Conservation (phyloP, 2,329 filamentous ascomycete species). For the Pseudocercospora macadamiae region DNA sequence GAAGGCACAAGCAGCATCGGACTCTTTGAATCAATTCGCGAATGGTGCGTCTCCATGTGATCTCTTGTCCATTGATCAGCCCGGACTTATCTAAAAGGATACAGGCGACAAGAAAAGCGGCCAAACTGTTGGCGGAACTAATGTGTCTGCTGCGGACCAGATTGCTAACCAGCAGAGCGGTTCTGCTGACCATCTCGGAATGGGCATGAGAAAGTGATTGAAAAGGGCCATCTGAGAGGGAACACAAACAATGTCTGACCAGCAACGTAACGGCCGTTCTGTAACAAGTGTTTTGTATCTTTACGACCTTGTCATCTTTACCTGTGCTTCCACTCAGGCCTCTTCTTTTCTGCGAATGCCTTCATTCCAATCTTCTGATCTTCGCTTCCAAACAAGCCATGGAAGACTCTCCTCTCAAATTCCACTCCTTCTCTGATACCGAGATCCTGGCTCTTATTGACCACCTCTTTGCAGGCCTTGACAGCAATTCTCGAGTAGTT, state of each 20-base stretch:
- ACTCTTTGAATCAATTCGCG: slow-evolving; percentile 30
- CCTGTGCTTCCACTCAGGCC: slow-evolving; percentile 84
- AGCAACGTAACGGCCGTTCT: neutral
- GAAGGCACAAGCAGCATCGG: slow-evolving; percentile 33
- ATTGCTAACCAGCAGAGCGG: slow-evolving; percentile 35
- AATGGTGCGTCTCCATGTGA: slow-evolving; percentile 20
- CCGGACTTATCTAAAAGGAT: neutral
- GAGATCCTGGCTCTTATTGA: slow-evolving; percentile 97
- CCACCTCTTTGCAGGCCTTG: slow-evolving; percentile 92
- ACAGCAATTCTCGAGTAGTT: slow-evolving; percentile 84
- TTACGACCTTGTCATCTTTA: slow-evolving; percentile 9
- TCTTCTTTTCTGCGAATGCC: slow-evolving; percentile 93
- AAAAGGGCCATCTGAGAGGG: no score
- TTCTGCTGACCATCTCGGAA: slow-evolving; percentile 36
- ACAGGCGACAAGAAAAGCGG: slow-evolving; percentile 28
- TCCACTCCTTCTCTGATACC: slow-evolving; percentile 87
- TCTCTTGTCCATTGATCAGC: neutral
- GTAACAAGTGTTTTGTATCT: neutral
- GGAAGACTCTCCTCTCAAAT: slow-evolving; percentile 91
- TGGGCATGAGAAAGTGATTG: slow-evolving; percentile 32
- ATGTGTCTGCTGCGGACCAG: slow-evolving; percentile 32
- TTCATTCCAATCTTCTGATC: slow-evolving; percentile 96
- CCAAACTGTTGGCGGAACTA: slow-evolving; percentile 30
- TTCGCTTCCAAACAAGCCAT: slow-evolving; percentile 86
- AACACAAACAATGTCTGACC: no score